Percentiles rank a stretch among this genome's conserved stretches.
Conservation (phyloP, 352 stramenopile genomes). For the Pythium scleroteichum region DNA sequence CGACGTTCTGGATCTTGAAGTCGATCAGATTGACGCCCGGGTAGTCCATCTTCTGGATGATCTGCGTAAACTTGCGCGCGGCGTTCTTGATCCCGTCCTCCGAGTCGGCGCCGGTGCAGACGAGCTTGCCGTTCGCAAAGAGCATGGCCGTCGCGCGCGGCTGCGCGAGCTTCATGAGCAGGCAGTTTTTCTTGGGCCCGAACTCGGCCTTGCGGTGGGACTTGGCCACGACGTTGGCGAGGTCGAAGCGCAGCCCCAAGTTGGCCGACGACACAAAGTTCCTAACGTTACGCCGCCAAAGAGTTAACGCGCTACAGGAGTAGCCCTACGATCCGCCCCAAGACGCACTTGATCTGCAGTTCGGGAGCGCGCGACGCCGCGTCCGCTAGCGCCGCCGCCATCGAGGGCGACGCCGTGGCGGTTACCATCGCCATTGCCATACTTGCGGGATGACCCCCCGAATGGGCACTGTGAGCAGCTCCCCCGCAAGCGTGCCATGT, state of each 20-base stretch:
- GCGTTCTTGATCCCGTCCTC: constrained; percentile 77
- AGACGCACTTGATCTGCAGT: constrained; percentile 68
- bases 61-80: constrained; percentile 77
- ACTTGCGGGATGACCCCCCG: not conserved
- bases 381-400: not conserved
- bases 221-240: constrained; percentile 69
- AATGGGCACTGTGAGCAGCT: not conserved
- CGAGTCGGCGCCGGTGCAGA: constrained; percentile 71
- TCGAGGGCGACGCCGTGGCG: constrained; percentile 1
- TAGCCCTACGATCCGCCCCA: no score
- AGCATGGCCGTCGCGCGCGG: constrained; percentile 82
- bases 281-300: constrained; percentile 26
- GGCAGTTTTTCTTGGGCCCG: constrained; percentile 86
- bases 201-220: constrained; percentile 74
- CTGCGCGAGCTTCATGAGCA: constrained; percentile 74
- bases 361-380: constrained; percentile 16
- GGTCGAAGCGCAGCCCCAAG: constrained; percentile 79
- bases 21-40: constrained; percentile 85
- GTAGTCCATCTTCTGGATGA: constrained; percentile 88
- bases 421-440: constrained; percentile 1
- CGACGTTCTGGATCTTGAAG: constrained; percentile 88
- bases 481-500: constrained; percentile 6
- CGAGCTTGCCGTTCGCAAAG: constrained; percentile 82
- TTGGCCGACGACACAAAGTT: constrained; percentile 84
- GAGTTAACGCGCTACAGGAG: no score